phyloP scores from a whole-genome alignment of 139 green algal genomes.

The Closterium sp. region DNA sequence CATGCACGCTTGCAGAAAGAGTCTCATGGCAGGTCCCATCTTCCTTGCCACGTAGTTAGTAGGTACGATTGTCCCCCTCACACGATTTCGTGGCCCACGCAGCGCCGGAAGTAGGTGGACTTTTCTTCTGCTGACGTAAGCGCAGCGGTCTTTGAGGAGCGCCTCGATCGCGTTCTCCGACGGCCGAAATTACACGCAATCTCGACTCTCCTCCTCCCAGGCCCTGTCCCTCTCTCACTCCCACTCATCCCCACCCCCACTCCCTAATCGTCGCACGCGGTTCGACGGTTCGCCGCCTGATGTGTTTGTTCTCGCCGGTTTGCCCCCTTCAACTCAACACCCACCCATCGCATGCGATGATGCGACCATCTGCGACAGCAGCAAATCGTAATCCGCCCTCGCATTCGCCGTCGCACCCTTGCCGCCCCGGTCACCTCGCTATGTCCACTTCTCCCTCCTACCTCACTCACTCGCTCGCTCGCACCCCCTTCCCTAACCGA shows the following conservation, averaged over 20 bases:
- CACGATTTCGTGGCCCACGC: background rate
- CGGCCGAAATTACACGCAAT: too few species aligned
- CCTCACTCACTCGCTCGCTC: too few species aligned
- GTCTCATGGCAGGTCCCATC: background rate
- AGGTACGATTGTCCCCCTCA: background rate
- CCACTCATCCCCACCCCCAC: background rate
- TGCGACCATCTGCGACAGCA: background rate
- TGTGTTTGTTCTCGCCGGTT: too few species aligned
- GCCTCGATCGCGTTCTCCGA: background rate
- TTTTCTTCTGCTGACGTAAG: background rate
- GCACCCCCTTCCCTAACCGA: too few species aligned
- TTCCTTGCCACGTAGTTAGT: background rate
- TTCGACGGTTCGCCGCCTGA: too few species aligned
- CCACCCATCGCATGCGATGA: background rate
- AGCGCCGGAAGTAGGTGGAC: background rate
- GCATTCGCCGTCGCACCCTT: background rate
- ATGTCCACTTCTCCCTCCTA: background rate
- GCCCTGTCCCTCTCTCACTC: background rate
- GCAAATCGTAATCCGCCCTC: background rate
- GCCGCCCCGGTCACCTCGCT: background rate
- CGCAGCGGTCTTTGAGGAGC: background rate
- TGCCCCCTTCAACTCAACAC: too few species aligned
- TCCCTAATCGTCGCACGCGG: background rate
- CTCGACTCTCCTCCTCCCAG: background rate
- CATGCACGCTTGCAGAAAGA: background rate